phyloP scores from a whole-genome alignment of 2,329 filamentous ascomycete species.

The Phaeophleospora eucalypticola region DNA sequence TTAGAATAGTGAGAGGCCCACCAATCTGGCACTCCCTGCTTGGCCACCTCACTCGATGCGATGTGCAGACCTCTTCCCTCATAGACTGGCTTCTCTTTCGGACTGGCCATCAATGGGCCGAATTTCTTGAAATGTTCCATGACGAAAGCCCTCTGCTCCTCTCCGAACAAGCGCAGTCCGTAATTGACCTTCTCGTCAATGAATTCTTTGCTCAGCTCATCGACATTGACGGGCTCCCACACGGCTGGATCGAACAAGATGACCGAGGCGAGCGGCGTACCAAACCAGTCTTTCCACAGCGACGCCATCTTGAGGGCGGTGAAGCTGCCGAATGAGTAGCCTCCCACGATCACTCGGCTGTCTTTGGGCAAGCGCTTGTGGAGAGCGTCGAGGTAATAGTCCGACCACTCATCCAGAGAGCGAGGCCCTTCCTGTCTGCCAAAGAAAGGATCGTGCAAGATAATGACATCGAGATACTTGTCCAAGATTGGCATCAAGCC shows the following conservation, averaged over 20 bases:
- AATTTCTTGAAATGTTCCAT: constrained; percentile 9
- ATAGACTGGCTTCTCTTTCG: constrained; percentile 7
- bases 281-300: constrained; percentile 3
- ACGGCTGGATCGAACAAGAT: constrained; percentile 4
- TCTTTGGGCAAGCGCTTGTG: constrained; percentile 1
- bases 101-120: constrained; percentile 5
- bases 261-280: neutral
- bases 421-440: constrained; percentile 4
- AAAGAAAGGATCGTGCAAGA: constrained; percentile 10
- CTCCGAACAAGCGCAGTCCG: constrained; percentile 6
- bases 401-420: constrained; percentile 5
- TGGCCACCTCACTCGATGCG: constrained; percentile 8
- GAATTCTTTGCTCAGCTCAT: constrained; percentile 5
- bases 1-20: constrained; percentile 2
- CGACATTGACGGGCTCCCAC: constrained; percentile 6
- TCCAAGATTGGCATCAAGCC: neutral
- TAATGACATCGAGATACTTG: constrained; percentile 3
- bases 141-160: constrained; percentile 8
- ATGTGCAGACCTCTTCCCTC: constrained; percentile 7
- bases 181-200: constrained; percentile 5
- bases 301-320: constrained; percentile 10
- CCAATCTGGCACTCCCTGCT: constrained; percentile 4
- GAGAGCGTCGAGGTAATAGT: constrained; percentile 6
- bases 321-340: constrained; percentile 10
- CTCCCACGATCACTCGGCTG: constrained; percentile 3